Percentiles rank a stretch among this genome's conserved stretches.
These are phyloP conservation scores for Pseudovirgaria hyperparasitica DNA, from an alignment of 2,329 filamentous ascomycete genomes.

Conservation along the genomic window DNA sequence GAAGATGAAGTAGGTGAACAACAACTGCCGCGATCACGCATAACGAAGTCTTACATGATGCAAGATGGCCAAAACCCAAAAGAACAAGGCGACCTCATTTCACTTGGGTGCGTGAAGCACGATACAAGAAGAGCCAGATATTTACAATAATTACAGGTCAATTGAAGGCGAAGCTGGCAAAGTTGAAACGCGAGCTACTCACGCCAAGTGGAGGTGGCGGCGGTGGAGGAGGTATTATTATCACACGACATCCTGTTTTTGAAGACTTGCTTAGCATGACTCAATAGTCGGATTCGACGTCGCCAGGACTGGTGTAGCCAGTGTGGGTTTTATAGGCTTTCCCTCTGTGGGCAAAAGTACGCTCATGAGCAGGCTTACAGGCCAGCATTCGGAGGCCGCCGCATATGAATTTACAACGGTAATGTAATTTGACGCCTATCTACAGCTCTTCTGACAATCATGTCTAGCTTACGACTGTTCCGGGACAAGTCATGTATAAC, in stretches of 20 bases:
- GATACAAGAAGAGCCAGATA: neutral
- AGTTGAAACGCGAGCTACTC: conserved; percentile 90
- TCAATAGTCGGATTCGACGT: conserved; percentile 77
- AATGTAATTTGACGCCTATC: conserved; percentile 1
- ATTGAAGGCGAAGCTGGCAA: conserved; percentile 94
- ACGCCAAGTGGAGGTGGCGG: conserved; percentile 81
- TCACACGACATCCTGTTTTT: conserved; percentile 1
- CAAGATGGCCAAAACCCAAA: conserved; percentile 91
- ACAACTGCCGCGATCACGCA: conserved; percentile 8
- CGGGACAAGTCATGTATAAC: conserved; percentile 91
- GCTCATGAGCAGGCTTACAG: conserved; percentile 86
- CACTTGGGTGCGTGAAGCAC: conserved; percentile 55
- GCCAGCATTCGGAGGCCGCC: conserved; percentile 92
- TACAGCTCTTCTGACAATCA: conserved; percentile 5
- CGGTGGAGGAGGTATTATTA: no score
- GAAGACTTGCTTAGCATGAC: conserved; percentile 3
- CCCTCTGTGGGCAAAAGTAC: conserved; percentile 98
- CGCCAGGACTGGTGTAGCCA: conserved; percentile 91
- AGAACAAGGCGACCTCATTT: conserved; percentile 91
- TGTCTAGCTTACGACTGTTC: conserved; percentile 68
- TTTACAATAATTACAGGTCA: conserved; percentile 40
- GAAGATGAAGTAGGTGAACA: conserved; percentile 67
- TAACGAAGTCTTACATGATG: conserved; percentile 12
- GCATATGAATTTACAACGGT: conserved; percentile 95
- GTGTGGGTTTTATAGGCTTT: conserved; percentile 95